Conservation (phyloP, 305 asterid genomes). For the Fraxinus angustifolia region DNA sequence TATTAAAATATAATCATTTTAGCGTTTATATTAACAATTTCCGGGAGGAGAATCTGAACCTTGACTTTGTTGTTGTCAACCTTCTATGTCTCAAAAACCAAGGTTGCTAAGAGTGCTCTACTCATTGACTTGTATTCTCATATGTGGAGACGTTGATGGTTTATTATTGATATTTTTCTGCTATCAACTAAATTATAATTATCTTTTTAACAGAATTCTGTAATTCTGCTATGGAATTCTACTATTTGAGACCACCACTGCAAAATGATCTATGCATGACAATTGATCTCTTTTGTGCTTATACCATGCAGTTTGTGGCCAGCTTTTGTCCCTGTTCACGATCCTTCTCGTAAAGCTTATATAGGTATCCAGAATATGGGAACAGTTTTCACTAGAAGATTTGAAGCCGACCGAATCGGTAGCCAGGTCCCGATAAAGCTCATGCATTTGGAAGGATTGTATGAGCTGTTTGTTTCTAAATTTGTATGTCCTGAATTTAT, state of each 20-base stretch:
- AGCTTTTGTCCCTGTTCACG: slow-evolving; percentile 98
- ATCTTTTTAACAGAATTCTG: background rate
- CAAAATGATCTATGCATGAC: background rate
- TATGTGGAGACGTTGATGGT: background rate
- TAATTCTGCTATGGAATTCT: background rate
- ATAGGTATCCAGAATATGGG: slow-evolving; percentile 98
- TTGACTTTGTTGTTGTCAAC: background rate
- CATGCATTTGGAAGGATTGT: slow-evolving; percentile 96
- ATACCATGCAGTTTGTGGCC: slow-evolving; percentile 83
- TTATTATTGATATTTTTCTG: background rate
- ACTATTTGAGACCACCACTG: background rate
- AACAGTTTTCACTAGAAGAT: slow-evolving; percentile 86
- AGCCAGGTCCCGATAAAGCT: slow-evolving; percentile 94
- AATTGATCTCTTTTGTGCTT: slow-evolving; percentile 22
- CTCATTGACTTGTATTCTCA: background rate
- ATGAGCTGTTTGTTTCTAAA: slow-evolving; percentile 79
- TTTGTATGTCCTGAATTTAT: slow-evolving; percentile 34
- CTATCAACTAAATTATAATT: background rate
- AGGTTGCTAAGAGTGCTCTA: background rate
- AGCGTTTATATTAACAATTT: background rate
- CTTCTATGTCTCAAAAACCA: background rate
- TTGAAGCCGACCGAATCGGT: slow-evolving; percentile 88
- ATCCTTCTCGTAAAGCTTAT: slow-evolving; percentile 87
- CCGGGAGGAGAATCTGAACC: background rate
- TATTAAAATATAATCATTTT: background rate